These are phyloP conservation scores for Saccharum hybrid DNA, from an alignment of 202 grass and related monocot genomes.

Conservation along the genomic window DNA sequence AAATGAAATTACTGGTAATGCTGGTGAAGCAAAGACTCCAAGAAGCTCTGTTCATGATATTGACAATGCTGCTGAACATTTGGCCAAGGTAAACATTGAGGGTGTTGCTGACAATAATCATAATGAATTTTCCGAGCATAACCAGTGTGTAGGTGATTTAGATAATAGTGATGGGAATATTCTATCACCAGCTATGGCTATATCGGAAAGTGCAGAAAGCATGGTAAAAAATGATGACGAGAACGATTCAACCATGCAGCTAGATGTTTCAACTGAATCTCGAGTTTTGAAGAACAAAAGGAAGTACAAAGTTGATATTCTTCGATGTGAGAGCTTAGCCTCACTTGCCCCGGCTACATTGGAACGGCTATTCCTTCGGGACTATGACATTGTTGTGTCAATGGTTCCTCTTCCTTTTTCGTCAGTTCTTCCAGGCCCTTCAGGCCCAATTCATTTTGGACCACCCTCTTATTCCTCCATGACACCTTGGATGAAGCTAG, in stretches of 20 bases:
- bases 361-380: conserved; percentile 81
- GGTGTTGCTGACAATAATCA: conserved; percentile 25
- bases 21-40: conserved; percentile 43
- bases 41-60: conserved; percentile 46
- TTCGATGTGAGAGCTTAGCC: conserved; percentile 97
- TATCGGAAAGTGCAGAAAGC: conserved; percentile 40
- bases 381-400: conserved; percentile 96
- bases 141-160: conserved; percentile 38
- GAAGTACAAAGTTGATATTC: conserved; percentile 92
- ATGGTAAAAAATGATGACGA: conserved; percentile 24
- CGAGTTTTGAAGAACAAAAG: conserved; percentile 69
- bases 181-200: conserved; percentile 21
- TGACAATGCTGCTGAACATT: conserved; percentile 42
- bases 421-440: conserved; percentile 83
- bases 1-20: conserved; percentile 42
- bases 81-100: conserved; percentile 50
- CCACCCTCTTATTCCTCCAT: conserved; percentile 91
- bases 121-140: conserved; percentile 32
- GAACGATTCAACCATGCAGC: conserved; percentile 27
- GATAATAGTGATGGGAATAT: conserved; percentile 42
- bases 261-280: conserved; percentile 52
- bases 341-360: conserved; percentile 83
- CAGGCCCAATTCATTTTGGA: conserved; percentile 90
- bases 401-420: conserved; percentile 93
- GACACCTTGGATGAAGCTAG: conserved; percentile 99